Conservation (phyloP, 306 rosid genomes). For the Parietaria judaica region DNA sequence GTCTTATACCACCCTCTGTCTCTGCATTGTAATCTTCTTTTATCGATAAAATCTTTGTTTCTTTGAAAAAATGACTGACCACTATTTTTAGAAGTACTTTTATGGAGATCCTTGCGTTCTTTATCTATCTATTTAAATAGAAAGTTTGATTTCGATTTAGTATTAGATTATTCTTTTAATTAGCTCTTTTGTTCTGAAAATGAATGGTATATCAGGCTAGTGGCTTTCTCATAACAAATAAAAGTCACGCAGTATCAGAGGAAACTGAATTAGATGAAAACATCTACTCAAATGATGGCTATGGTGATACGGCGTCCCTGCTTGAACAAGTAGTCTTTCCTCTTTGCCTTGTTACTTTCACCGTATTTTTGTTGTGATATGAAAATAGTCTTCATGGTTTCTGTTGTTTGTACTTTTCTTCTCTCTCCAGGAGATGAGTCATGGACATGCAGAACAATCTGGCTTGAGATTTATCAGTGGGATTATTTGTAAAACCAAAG, state of each 20-base stretch:
- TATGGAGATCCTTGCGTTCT: constrained; percentile 1
- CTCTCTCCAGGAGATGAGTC: constrained; percentile 62
- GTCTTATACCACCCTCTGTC: no score
- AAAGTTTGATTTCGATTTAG: not conserved
- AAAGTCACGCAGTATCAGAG: constrained; percentile 46
- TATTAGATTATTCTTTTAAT: no score
- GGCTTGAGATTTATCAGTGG: constrained; percentile 96
- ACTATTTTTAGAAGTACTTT: not conserved
- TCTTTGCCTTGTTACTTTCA: constrained; percentile 11
- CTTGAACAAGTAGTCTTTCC: constrained; percentile 67
- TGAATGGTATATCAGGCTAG: constrained; percentile 54
- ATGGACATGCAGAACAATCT: constrained; percentile 60
- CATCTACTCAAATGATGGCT: constrained; percentile 54
- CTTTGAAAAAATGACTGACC: no score
- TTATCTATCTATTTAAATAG: constrained; percentile 9
- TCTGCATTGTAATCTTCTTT: not conserved
- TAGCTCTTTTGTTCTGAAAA: not conserved
- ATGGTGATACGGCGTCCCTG: constrained; percentile 53
- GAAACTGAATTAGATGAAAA: constrained; percentile 78
- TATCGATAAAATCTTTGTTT: not conserved
- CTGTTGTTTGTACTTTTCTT: constrained; percentile 7
- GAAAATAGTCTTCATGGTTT: constrained; percentile 13
- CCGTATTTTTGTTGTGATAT: not conserved
- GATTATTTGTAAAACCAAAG: constrained; percentile 77
- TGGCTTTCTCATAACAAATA: constrained; percentile 70